phyloP scores from a whole-genome alignment of 805 yeast genomes.

The Blastobotrys attinorum region DNA sequence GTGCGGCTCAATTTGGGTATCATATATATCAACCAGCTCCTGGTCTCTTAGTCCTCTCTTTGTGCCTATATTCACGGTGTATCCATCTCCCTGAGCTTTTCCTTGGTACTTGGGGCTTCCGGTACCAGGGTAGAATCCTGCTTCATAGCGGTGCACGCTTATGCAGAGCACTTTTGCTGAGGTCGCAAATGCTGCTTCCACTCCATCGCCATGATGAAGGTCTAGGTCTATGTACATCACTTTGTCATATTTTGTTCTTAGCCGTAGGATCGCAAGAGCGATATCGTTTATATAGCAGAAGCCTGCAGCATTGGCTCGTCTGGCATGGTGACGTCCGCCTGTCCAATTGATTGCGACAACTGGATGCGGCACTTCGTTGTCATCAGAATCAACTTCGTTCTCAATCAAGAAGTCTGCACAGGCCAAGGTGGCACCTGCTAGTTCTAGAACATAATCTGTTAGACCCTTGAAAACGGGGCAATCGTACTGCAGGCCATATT shows the following conservation, averaged over 20 bases:
- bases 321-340: slow-evolving; percentile 74
- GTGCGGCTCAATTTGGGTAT: slow-evolving; percentile 37
- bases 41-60: slow-evolving; percentile 48
- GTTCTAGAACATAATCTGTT: slow-evolving; percentile 38
- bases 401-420: slow-evolving; percentile 34
- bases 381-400: not conserved
- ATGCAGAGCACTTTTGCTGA: slow-evolving; percentile 51
- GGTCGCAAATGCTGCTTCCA: slow-evolving; percentile 52
- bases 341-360: slow-evolving; percentile 57
- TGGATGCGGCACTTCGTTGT: slow-evolving; percentile 5
- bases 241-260: slow-evolving; percentile 39
- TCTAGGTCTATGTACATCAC: slow-evolving; percentile 64
- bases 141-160: slow-evolving; percentile 55
- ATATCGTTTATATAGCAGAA: slow-evolving; percentile 70
- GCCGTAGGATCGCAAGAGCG: slow-evolving; percentile 42
- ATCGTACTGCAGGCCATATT: slow-evolving; percentile 50
- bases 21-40: slow-evolving; percentile 32
- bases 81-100: slow-evolving; percentile 32
- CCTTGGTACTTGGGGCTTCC: slow-evolving; percentile 39
- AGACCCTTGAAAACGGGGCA: slow-evolving; percentile 56
- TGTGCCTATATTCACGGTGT: slow-evolving; percentile 47
- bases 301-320: slow-evolving; percentile 49
- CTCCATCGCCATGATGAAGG: slow-evolving; percentile 78
- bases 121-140: slow-evolving; percentile 70
- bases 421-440: slow-evolving; percentile 52